Base-by-base conservation (phyloP, 2,329 filamentous ascomycete genomes). In the Zasmidium citrigriseum region DNA sequence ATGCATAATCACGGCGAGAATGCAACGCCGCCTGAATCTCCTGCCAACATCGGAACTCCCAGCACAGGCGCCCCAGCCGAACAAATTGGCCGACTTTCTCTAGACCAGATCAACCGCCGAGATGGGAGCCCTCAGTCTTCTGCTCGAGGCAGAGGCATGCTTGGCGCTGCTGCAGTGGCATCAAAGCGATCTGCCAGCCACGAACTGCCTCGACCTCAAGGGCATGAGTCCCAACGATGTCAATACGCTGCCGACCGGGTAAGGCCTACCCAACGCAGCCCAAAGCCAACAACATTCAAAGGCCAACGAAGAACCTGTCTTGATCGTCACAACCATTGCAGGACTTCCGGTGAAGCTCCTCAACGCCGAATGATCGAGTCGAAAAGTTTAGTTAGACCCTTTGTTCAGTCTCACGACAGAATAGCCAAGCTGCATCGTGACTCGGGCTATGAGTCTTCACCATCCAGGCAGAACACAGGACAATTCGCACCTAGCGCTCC, bases 11-110 rank as follows among this genome's bases (percentile, higher is more conserved):
- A 58, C 46, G 46, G 20, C 18, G 51, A 49, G 14, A 55, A 60
- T 34, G 45, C 52, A 9, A 61, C 63, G 49, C 58, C 63, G 16
- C 59, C 58, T 1, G 61, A 62, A 24, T 55, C 54, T 22, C 61
- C 60, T n/a, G 52, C 44, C 53, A 11, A 54, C 27, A 45, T 16
- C 25, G 46, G 27, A 1, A 47, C 25, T 3, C 46, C 27, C 12
- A 46, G 23, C n/a, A n/a, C 56, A 29, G 52, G 52, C 18, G 38
- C 46, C 7, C 14, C 53, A 5, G 49, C 47, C 5, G 25, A 55
- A n/a, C 45, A 44, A n/a, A 48, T 64, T 1, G 56, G 59, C 14
- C 53, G 61, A 14, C 47, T 64, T 9, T 64, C 61, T 1, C 45
- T 64, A 12, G 59, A 62, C 16, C 47, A 59, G n/a, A n/a, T n/a